Evolutionary conservation across 2,329 filamentous ascomycete species (phyloP).

Genomic region (Clarireedia hainanense): DNA sequence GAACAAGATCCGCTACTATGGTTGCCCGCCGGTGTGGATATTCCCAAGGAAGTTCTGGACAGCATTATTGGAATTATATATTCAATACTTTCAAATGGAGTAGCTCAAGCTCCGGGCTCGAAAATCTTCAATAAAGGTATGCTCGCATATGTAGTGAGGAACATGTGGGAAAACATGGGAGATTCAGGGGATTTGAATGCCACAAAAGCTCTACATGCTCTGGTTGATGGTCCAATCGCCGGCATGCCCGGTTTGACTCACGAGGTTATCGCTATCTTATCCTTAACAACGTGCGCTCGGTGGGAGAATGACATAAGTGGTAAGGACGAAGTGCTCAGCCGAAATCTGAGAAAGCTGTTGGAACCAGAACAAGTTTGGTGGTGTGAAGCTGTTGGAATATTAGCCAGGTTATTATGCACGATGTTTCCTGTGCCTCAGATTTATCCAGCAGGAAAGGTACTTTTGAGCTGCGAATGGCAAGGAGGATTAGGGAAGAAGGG

Average conservation of each 20-base stretch:
- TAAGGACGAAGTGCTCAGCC: conserved; percentile 32
- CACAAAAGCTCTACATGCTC: conserved; percentile 63
- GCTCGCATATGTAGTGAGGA: conserved; percentile 38
- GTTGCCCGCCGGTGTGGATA: conserved; percentile 19
- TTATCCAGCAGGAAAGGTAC: background rate
- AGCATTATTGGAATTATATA: no score
- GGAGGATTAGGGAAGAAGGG: background rate
- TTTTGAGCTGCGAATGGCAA: background rate
- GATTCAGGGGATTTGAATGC: conserved; percentile 47
- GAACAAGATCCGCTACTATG: conserved; percentile 56
- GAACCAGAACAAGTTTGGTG: conserved; percentile 24
- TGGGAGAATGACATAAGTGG: conserved; percentile 58
- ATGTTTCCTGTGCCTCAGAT: background rate
- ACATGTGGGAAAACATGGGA: conserved; percentile 46
- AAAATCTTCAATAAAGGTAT: conserved; percentile 37
- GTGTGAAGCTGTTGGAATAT: conserved; percentile 27
- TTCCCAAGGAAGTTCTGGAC: no score
- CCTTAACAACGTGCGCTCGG: conserved; percentile 62
- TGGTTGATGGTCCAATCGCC: conserved; percentile 59
- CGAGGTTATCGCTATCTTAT: conserved; percentile 60
- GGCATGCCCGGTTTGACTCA: conserved; percentile 66
- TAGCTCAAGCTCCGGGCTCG: conserved; percentile 14
- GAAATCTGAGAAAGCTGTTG: conserved; percentile 21
- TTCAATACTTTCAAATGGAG: no score
- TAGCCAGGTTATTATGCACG: background rate